Evolutionary conservation across 2,329 filamentous ascomycete genomes (phyloP).

Genomic region (Trichothecium sympodiale): DNA sequence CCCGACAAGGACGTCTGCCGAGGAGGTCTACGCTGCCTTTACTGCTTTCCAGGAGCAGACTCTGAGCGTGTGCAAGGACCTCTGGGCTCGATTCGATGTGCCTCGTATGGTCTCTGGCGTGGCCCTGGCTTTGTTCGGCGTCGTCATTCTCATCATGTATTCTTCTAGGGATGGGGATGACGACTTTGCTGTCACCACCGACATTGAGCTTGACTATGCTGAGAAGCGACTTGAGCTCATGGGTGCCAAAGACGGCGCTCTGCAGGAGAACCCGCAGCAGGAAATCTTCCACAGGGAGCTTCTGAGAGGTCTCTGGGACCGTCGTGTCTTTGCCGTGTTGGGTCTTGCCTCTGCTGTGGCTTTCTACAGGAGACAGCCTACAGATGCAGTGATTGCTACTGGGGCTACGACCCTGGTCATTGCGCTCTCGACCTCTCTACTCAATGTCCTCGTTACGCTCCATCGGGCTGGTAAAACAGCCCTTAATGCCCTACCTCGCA

Average conservation of each 20-base stretch:
- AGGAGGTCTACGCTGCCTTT: constrained; percentile 46
- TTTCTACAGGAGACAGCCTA: constrained; percentile 19
- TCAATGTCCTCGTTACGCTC: constrained; percentile 22
- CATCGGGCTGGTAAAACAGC: constrained; percentile 32
- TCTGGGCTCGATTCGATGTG: constrained; percentile 91
- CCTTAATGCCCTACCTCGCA: constrained; percentile 52
- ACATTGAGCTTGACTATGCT: constrained; percentile 46
- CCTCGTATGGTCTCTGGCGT: constrained; percentile 77
- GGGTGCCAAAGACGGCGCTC: constrained; percentile 16
- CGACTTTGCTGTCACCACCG: constrained; percentile 40
- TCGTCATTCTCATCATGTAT: constrained; percentile 63
- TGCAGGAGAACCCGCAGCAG: constrained; percentile 18
- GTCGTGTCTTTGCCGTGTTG: constrained; percentile 19
- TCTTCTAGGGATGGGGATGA: constrained; percentile 48
- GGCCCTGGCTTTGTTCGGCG: constrained; percentile 53
- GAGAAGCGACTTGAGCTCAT: constrained; percentile 46
- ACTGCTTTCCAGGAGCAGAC: constrained; percentile 67
- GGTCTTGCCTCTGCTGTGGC: constrained; percentile 16
- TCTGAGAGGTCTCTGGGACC: constrained; percentile 24
- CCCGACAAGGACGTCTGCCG: constrained; percentile 26
- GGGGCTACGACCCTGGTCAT: constrained; percentile 19
- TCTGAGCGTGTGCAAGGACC: constrained; percentile 63
- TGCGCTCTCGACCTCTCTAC: constrained; percentile 1
- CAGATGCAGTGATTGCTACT: constrained; percentile 30
- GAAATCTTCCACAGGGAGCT: constrained; percentile 17